A percentile compares a stretch with the other conserved stretches of the same genome.
Conservation (phyloP, 257 asterid genomes). For the Nicotiana paniculata region DNA sequence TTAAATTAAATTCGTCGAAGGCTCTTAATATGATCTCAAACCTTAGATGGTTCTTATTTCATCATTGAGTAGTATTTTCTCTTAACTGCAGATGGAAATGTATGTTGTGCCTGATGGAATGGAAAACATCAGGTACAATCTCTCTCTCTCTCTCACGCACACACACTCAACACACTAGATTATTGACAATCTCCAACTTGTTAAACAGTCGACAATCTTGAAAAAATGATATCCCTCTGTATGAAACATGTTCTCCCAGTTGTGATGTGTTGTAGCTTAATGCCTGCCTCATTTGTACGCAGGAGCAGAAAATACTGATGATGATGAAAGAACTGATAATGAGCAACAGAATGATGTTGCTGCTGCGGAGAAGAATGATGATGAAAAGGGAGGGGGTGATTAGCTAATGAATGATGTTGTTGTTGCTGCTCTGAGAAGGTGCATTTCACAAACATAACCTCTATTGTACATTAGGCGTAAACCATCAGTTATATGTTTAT, state of each 20-base stretch:
- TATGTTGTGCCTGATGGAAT: slow-evolving; percentile 56
- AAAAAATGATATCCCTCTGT: not conserved
- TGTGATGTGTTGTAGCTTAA: not conserved
- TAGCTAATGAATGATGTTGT: no score
- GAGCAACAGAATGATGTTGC: no score
- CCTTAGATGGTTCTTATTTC: not conserved
- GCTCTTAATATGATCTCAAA: not conserved
- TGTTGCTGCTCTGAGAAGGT: no score
- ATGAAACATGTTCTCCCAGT: not conserved
- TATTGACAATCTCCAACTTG: not conserved
- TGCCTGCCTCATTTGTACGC: not conserved
- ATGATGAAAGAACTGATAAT: no score
- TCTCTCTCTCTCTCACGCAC: not conserved
- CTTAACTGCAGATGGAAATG: not conserved
- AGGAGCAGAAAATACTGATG: no score
- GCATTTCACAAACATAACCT: no score
- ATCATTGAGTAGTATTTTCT: not conserved
- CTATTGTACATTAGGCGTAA: no score
- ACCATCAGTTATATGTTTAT: no score
- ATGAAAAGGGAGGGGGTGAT: no score
- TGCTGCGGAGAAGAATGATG: no score
- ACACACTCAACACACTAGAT: not conserved
- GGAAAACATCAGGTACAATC: slow-evolving; percentile 82
- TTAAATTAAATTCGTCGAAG: not conserved
- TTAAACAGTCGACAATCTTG: not conserved